Conservation (phyloP, 305 asterid genomes). For the Fraxinus platypoda region DNA sequence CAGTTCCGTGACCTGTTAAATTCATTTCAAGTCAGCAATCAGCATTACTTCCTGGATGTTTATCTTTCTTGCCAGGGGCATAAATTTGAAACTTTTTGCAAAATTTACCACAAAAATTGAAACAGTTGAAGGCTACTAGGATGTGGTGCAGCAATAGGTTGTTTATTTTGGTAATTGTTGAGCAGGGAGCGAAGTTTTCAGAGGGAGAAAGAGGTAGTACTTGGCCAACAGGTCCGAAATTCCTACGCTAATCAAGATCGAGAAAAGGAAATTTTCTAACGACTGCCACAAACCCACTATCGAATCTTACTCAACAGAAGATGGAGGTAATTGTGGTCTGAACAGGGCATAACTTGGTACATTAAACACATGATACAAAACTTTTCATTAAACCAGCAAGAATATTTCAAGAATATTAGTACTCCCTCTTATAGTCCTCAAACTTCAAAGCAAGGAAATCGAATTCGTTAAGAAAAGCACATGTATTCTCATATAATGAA, state of each 20-base stretch:
- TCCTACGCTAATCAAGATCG: not conserved
- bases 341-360: not conserved
- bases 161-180: no score
- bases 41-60: not conserved
- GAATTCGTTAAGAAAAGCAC: not conserved
- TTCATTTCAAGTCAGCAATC: not conserved
- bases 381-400: not conserved
- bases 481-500: not conserved
- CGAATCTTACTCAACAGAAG: not conserved
- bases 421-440: not conserved
- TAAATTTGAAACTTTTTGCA: not conserved
- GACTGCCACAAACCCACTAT: not conserved
- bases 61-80: not conserved
- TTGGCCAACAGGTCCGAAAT: not conserved
- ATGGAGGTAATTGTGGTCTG: not conserved
- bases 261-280: not conserved
- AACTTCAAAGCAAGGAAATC: not conserved
- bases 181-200: no score
- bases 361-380: not conserved
- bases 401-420: not conserved
- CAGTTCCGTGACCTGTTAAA: not conserved
- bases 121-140: not conserved
- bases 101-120: not conserved
- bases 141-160: no score
- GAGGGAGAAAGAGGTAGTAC: not conserved